Base-by-base conservation (phyloP, 2,329 filamentous ascomycete genomes). In the Paecilomyces sp. region DNA sequence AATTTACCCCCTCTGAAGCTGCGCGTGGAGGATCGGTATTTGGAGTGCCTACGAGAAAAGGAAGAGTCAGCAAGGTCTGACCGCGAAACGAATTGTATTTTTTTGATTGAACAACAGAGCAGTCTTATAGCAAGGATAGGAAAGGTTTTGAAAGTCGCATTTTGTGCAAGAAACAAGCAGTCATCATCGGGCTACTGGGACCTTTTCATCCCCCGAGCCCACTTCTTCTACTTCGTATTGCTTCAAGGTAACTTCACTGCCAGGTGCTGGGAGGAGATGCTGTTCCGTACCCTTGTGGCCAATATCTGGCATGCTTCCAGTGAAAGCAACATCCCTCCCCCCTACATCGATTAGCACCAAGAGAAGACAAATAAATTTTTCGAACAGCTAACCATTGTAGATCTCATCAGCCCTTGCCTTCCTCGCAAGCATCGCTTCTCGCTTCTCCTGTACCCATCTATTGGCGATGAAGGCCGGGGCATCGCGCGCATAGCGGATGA, bases 401-500 rank as follows among this genome's bases (percentile, higher is more conserved):
- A 77, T 68, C 59, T 78, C 77, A 24, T 69, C 67, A 3, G 73
- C 74, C 57, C 72, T 73, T 12, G 71, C 71, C 59, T 72, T 67
- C 61, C 67, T 73, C 57, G 73, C 69, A n/a, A 75, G 65, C 1
- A 68, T 62, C 3, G 75, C 71, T 24, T 70, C 69, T 50, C 70
- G 72, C 18, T 81, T 79, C 65, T 89, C 87, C 24, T 84, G 77
- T 6, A 77, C 70, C 87, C 87, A 90, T 22, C 86, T 80, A 12
- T 79, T 77, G 8, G 74, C 66, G 54, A 88, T 83, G 7, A 83
- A 76, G 1, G 75, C 69, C 1, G 83, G 83, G 0, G 86, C 84
- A 55, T 84, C 81, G 1, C 74, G 70, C 22, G 79, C 69, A 66
- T 81, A 81, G 56, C 77, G 72, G 34, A 74, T 62, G 33, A 81